Percentiles rank a stretch among this genome's conserved stretches.
Conservation (phyloP, 768 basidiomycete species). For the Hysterangium stoloniferum region DNA sequence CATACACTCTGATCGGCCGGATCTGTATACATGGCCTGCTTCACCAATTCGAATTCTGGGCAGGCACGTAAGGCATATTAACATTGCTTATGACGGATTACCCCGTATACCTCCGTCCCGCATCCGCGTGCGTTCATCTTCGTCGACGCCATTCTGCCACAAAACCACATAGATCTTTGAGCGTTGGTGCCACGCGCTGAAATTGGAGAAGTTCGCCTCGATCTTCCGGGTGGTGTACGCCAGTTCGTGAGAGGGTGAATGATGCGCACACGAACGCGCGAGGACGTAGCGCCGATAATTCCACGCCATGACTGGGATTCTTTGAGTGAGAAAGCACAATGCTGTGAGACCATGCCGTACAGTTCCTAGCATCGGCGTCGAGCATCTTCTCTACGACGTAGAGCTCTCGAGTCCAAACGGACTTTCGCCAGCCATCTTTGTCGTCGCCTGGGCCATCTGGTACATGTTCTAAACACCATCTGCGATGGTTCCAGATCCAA, state of each 20-base stretch:
- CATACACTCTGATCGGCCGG: constrained; percentile 95
- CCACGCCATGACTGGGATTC: constrained; percentile 80
- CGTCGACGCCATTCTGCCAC: constrained; percentile 45
- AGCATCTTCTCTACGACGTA: constrained; percentile 89
- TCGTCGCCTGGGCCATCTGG: constrained; percentile 61
- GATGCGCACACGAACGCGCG: constrained; percentile 52
- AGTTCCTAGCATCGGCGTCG: constrained; percentile 86
- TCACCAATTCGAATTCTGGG: constrained; percentile 87
- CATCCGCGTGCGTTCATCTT: constrained; percentile 41
- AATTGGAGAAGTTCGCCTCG: constrained; percentile 90
- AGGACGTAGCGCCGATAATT: constrained; percentile 86
- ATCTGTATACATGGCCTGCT: constrained; percentile 94
- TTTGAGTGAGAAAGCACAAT: constrained; percentile 1
- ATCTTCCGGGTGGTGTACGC: constrained; percentile 87
- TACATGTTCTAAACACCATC: constrained; percentile 88
- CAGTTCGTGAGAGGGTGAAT: constrained; percentile 60
- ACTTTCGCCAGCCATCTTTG: constrained; percentile 60
- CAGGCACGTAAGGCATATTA: not conserved
- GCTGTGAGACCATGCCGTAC: constrained; percentile 50
- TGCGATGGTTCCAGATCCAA: constrained; percentile 97
- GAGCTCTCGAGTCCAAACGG: constrained; percentile 80
- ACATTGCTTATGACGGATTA: not conserved
- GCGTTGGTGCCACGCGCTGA: constrained; percentile 98
- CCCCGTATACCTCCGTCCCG: constrained; percentile 64
- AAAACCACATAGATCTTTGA: constrained; percentile 67